phyloP scores from a whole-genome alignment of 768 basidiomycete genomes.

The Boletus speciosus region DNA sequence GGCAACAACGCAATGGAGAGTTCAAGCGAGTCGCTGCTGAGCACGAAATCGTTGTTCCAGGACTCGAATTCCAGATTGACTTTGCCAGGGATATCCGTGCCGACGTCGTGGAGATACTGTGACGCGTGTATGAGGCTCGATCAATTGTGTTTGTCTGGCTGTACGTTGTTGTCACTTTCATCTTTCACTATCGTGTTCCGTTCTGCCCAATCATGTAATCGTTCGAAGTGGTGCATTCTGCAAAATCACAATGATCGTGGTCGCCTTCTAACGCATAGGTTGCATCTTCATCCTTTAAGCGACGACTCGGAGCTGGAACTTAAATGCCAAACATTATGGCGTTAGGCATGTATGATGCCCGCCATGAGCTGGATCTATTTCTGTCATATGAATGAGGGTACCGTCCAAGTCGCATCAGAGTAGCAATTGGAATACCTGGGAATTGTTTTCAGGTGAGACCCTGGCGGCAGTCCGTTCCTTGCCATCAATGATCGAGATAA shows the following conservation, averaged over 20 bases:
- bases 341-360: not conserved
- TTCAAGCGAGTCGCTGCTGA: slow-evolving; percentile 19
- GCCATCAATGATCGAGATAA: no score
- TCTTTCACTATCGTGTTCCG: not conserved
- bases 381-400: not conserved
- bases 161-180: not conserved
- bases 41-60: not conserved
- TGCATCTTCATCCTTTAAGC: no score
- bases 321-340: not conserved
- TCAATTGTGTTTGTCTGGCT: not conserved
- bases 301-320: not conserved
- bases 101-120: not conserved
- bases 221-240: no score
- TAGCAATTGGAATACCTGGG: not conserved
- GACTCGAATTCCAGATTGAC: not conserved
- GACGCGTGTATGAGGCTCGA: not conserved
- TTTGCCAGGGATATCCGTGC: not conserved
- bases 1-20: not conserved
- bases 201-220: not conserved
- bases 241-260: no score
- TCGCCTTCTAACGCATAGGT: no score
- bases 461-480: not conserved
- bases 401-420: not conserved
- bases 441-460: not conserved
- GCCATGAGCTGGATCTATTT: not conserved